Evolutionary conservation across 2,329 filamentous ascomycete species (phyloP), one percentile per base, ranked within the genome.

Genomic region (Diaporthe caulivora): DNA sequence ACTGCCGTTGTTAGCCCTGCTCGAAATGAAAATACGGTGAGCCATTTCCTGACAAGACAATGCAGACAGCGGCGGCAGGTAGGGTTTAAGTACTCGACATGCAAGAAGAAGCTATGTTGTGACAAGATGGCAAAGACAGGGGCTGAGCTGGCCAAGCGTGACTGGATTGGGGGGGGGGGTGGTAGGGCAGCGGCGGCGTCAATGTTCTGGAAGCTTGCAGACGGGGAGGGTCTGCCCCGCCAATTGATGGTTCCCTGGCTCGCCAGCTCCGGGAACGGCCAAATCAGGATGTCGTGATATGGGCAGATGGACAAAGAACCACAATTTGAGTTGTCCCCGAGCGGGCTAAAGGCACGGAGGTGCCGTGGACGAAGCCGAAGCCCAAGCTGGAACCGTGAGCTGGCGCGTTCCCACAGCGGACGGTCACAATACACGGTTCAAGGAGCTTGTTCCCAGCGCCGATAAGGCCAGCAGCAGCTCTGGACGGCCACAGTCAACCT

Each of bases 401-500:
- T 40, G 34, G 44, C 55, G 49, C 21, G 69, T 71, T 58, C 58
- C 69, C 69, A 71, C 69, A 7, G 55, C 47, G 34, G 57, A 40
- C 55, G 34, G 57, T 40, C 69, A 71, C 68, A 60, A 44, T 40
- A 62, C 53, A 54, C 31, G 44, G 47, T 40, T 26, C 40, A 29
- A 53, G 47, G 31, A 40, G 47, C 62, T 24, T 53, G 69, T 34
- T 34, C 55, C 69, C 21, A 51, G 57, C 34, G 34, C 29, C 24
- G 69, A 71, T 71, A 71, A 71, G 69, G 49, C 15, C 21, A 40
- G 31, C 37, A 40, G 11, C 7, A 6, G 8, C 55, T 54, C 49
- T 44, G 47, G 18, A 62, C 69, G 69, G 55, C 69, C 44, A 71
- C 69, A 71, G 69, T 71, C 69, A 53, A 71, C 69, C 69, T 71